phyloP scores from a whole-genome alignment of 2,329 filamentous ascomycete species.

The Coniella vitis region DNA sequence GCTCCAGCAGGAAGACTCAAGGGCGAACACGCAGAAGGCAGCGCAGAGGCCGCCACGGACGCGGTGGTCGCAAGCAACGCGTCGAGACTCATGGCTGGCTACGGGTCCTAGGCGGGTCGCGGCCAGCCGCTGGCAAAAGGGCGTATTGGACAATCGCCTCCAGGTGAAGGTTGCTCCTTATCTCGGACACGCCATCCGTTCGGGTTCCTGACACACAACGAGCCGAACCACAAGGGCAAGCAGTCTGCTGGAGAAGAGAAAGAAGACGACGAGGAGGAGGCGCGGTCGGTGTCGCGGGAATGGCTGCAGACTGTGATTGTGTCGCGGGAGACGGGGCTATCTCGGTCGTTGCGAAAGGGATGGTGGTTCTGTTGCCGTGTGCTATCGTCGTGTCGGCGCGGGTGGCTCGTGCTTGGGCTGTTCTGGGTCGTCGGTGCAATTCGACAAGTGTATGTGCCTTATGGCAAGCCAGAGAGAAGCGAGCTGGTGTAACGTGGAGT shows the following conservation, averaged over 20 bases:
- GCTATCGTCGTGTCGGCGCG: background rate
- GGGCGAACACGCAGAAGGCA: conserved; percentile 18
- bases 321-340: no score
- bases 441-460: no score
- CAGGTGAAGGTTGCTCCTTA: conserved; percentile 3
- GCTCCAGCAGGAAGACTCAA: conserved; percentile 36
- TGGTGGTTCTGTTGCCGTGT: no score
- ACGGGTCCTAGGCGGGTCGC: conserved; percentile 18
- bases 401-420: no score
- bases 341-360: background rate
- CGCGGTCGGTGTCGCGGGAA: no score
- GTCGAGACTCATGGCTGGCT: conserved; percentile 21
- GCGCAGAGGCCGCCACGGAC: conserved; percentile 14
- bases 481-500: conserved; percentile 18
- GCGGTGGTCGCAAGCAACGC: conserved; percentile 19
- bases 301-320: no score
- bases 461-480: conserved; percentile 3
- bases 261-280: no score
- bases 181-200: conserved; percentile 13
- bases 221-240: no score
- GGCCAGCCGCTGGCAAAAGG: conserved; percentile 20
- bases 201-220: no score
- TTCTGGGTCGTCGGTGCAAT: background rate
- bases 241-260: no score
- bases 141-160: conserved; percentile 7